Conservation (phyloP, 1,139 yeast genomes). For the Suhomyces maxii region DNA sequence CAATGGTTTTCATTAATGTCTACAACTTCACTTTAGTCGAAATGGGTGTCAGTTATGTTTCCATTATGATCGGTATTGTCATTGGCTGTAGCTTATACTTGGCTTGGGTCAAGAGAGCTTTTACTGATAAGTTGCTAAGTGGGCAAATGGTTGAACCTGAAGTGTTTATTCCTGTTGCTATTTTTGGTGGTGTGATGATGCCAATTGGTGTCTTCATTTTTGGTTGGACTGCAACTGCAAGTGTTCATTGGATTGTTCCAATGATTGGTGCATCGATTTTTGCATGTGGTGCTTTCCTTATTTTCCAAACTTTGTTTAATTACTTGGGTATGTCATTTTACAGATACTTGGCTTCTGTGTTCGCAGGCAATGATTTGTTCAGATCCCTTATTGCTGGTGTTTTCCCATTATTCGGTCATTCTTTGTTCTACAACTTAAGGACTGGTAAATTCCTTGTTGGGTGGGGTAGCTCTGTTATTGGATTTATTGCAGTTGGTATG, state of each 20-base stretch:
- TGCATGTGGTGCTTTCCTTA: conserved; percentile 37
- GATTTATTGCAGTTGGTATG: conserved; percentile 42
- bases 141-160: conserved; percentile 36
- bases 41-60: conserved; percentile 47
- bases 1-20: conserved; percentile 48
- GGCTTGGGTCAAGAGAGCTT: conserved; percentile 20
- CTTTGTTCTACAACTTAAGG: conserved; percentile 45
- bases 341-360: conserved; percentile 55
- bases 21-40: conserved; percentile 51
- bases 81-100: conserved; percentile 28
- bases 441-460: conserved; percentile 53
- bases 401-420: conserved; percentile 61
- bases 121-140: conserved; percentile 25
- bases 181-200: conserved; percentile 41
- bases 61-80: conserved; percentile 45
- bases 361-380: conserved; percentile 55
- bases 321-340: conserved; percentile 37
- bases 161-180: conserved; percentile 43
- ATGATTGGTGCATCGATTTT: conserved; percentile 43
- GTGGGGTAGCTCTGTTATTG: conserved; percentile 55
- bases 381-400: conserved; percentile 58
- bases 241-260: conserved; percentile 46
- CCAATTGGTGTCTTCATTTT: conserved; percentile 49
- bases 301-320: conserved; percentile 43
- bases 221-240: conserved; percentile 48